Evolutionary conservation across 129 eudicot species (phyloP), one percentile per base, ranked within the genome.

Genomic region (Scalesia atractyloides): DNA sequence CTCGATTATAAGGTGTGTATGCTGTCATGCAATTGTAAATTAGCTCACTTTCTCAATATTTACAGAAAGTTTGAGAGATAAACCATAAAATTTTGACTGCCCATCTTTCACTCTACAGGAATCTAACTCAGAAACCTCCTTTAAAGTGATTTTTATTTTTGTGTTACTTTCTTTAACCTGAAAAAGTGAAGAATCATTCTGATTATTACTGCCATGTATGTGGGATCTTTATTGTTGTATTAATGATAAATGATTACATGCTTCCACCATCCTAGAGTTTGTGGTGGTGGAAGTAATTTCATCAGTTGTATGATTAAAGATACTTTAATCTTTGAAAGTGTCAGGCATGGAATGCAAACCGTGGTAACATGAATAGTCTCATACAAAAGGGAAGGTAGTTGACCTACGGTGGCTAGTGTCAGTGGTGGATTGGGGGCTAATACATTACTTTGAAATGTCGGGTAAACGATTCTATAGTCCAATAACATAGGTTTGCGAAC

Each of bases 21-120:
- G 81, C 75, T 84, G 85, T 84, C 80, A 76, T 77, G 88, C 85
- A 77, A 64, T 69, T 56, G 52, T 59, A 72, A 66, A 46, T 39
- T 20, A 61, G 19, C 41, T 69, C 58, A 70, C 56, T 61, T 59
- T 22, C 64, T 68, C 57, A 77, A 69, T 17, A 58, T 49, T 50
- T 61, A 77, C 72, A 70, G 57, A 77, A 69, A 61, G 56, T 48
- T 61, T 37, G 49, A 2, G 60, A 70, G 44, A 77, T 62, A 69
- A 61, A 69, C 70, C 75, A 61, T 68, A 39, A 39, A 68, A 19
- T 68, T 33, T 24, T 77, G 62, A 69, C 76, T 36, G 47, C 64
- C 49, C 52, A 37, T 37, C 63, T 26, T 67, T 39, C 70, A 69
- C 81, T 77, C 68, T 77, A 67, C 69, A 58, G 76, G n/a, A 51